phyloP scores from a whole-genome alignment of 1,284 basidiomycete genomes.

The Thecaphora thlaspeos region DNA sequence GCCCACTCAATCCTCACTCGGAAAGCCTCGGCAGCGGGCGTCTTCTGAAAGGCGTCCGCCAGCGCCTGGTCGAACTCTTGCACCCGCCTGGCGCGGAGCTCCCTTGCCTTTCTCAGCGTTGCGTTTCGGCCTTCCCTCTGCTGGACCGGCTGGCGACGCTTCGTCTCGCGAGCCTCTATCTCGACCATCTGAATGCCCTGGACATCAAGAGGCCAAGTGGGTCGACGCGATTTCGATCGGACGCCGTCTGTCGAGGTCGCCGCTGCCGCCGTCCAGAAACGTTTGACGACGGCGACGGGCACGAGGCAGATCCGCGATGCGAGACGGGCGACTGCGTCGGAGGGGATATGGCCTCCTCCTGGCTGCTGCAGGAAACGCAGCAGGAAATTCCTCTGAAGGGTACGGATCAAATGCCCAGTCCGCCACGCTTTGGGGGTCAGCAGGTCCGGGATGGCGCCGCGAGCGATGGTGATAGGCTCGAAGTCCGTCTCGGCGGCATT shows the following conservation, averaged over 20 bases:
- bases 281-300: conserved; percentile 1
- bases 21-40: conserved; percentile 11
- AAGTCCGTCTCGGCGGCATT: neutral
- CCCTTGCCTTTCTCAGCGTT: conserved; percentile 24
- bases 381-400: conserved; percentile 23
- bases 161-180: neutral
- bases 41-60: conserved; percentile 9
- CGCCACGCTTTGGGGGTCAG: conserved; percentile 13
- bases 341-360: neutral
- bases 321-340: neutral
- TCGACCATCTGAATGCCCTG: neutral
- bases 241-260: neutral
- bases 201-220: neutral
- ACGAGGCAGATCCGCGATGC: neutral
- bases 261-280: neutral
- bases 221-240: neutral
- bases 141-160: conserved; percentile 9
- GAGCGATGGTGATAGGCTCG: neutral
- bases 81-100: conserved; percentile 20
- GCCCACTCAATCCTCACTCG: conserved; percentile 25
- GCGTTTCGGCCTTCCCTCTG: conserved; percentile 20
- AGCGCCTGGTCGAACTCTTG: conserved; percentile 18
- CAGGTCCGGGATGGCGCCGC: neutral
- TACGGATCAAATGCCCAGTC: conserved; percentile 14
- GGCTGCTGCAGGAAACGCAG: conserved; percentile 10